Evolutionary conservation across 305 asterid genomes (phyloP).

Genomic region (Caryopteris hybrid): DNA sequence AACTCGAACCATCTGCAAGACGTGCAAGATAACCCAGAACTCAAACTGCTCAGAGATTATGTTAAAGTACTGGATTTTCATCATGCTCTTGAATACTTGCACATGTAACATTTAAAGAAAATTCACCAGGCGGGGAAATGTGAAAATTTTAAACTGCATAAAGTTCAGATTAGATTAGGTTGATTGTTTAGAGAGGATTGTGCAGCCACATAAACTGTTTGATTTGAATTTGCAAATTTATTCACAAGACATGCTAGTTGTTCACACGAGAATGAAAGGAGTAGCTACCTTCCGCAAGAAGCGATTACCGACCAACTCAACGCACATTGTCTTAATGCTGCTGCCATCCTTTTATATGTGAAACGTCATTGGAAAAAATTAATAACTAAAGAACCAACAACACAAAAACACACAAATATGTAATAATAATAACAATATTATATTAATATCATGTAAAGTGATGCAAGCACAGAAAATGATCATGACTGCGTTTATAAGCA

Average conservation of each 20-base stretch:
- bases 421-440: neutral
- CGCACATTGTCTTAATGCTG: conserved; percentile 57
- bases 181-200: neutral
- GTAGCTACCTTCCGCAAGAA: conserved; percentile 84
- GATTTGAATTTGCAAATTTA: neutral
- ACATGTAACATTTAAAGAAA: neutral
- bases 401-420: no score
- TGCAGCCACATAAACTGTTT: neutral
- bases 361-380: neutral
- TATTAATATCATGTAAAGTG: neutral
- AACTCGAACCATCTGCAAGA: conserved; percentile 87
- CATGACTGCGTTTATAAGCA: neutral
- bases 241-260: neutral
- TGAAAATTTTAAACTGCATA: neutral
- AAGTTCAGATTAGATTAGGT: neutral
- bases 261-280: conserved; percentile 16
- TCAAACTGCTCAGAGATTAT: neutral
- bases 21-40: neutral
- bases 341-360: conserved; percentile 49
- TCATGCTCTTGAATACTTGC: neutral
- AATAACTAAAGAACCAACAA: neutral
- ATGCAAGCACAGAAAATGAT: neutral
- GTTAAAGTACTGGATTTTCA: neutral
- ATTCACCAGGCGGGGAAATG: neutral
- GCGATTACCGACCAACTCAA: conserved; percentile 93